Evolutionary conservation across 176 grass and related monocot species (phyloP), one percentile per base, ranked within the genome.

Genomic region (Alloteropsis semialata): DNA sequence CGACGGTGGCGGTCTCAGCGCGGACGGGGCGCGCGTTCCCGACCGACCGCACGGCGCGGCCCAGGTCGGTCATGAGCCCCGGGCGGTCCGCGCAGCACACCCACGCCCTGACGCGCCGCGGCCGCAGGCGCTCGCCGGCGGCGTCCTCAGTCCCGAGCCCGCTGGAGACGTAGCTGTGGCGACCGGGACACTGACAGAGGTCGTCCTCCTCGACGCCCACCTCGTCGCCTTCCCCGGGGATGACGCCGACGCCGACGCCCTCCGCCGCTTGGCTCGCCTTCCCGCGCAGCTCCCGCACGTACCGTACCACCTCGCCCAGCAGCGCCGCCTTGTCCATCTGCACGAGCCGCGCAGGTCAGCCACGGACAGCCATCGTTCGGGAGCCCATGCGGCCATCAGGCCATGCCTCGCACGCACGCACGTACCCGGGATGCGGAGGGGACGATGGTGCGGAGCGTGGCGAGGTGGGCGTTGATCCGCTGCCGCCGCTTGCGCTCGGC

Each of bases 301-400:
- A 81, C 81, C 92, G 79, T 74, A 97, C 95, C 86, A 97, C 93
- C 96, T 99, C 93, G 21, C 96, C 96, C 42, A 99, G 87, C 83
- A 99, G 25, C 57, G 93, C 93, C 68, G 96, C 96, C 82, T 99
- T 99, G 87, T 99, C 96, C 96, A 99, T 90, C 96, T 99, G 78
- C 79, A 72, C 34, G 46, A 2, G 17, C 21, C 1, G 32, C 32
- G 30, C 6, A n/a, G 24, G 16, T 1, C 18, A 39, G 10, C 12
- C 22, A 29, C 16, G 5, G 42, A 28, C n/a, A 61, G 3, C 10
- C 41, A 4, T 17, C 25, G 14, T 6, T 33, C 34, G 27, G 25
- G 6, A 24, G 18, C 5, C 1, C 19, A 29, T 28, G 22, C 60
- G 16, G n/a, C n/a, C n/a, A n/a, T n/a, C n/a, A n/a, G n/a, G n/a